A percentile compares a stretch with the other conserved stretches of the same genome.
phyloP scores from a whole-genome alignment of 331 rosid genomes.

The Saraca asoca region DNA sequence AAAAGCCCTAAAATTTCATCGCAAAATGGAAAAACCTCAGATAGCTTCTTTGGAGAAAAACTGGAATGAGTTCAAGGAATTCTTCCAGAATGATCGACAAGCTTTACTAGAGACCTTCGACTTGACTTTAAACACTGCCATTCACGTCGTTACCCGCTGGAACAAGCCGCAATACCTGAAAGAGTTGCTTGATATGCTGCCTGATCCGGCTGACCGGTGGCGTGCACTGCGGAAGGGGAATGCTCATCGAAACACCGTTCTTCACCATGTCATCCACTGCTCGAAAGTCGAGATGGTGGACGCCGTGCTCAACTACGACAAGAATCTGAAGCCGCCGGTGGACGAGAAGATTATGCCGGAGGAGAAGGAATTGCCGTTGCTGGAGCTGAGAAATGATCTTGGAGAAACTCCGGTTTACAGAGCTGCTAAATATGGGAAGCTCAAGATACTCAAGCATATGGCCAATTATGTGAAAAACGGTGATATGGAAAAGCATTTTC shows the following conservation, averaged over 20 bases:
- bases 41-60: background rate
- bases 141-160: background rate
- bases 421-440: slow-evolving; percentile 8
- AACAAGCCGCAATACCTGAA: background rate
- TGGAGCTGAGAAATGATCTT: background rate
- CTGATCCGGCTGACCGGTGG: background rate
- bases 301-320: background rate
- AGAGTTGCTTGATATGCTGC: background rate
- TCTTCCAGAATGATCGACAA: background rate
- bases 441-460: background rate
- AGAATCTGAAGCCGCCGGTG: background rate
- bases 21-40: background rate
- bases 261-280: background rate
- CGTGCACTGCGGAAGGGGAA: background rate
- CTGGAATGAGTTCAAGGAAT: background rate
- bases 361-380: background rate
- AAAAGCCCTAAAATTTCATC: too few species aligned
- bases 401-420: background rate
- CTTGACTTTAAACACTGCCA: background rate
- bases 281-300: background rate
- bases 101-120: background rate
- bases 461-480: background rate
- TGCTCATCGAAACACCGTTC: background rate
- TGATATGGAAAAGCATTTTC: background rate
- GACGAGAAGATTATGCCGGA: too few species aligned